Conservation (phyloP, 1,139 yeast species). For the Yamadazyma triangularis region DNA sequence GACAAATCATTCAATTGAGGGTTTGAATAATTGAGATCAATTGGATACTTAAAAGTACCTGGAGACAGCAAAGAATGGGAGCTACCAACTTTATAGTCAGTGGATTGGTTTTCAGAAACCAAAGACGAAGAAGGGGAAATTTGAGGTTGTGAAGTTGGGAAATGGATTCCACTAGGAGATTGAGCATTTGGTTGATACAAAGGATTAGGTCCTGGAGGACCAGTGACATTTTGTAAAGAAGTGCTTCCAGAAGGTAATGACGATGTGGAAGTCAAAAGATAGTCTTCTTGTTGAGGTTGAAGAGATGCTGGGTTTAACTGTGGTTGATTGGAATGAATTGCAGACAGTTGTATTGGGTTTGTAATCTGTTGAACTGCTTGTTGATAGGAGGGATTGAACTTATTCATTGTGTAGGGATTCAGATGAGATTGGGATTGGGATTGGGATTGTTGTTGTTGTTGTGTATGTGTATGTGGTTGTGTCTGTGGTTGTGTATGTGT, state of each 20-base stretch:
- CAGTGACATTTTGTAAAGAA: neutral
- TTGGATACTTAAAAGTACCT: constrained; percentile 4
- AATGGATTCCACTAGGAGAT: neutral
- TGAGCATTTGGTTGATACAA: neutral
- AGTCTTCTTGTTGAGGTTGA: neutral
- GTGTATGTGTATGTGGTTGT: neutral
- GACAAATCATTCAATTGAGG: neutral
- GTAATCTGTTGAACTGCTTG: neutral
- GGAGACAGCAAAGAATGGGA: constrained; percentile 9
- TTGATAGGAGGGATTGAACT: neutral
- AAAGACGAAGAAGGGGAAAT: neutral
- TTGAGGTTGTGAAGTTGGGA: neutral
- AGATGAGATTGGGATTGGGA: too few species aligned
- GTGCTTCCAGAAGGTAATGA: neutral
- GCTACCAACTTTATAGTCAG: constrained; percentile 2
- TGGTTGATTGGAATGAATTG: neutral
- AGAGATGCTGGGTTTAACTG: constrained; percentile 1
- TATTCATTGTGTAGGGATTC: too few species aligned
- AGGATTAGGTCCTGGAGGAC: neutral
- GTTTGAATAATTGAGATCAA: constrained; percentile 7
- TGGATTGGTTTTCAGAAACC: neutral
- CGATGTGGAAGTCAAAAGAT: neutral
- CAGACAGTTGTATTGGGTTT: neutral
- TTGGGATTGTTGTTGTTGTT: neutral
- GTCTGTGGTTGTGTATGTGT: neutral